Base-by-base conservation (phyloP, 2,329 filamentous ascomycete genomes). In the Furcasterigmium sp. region DNA sequence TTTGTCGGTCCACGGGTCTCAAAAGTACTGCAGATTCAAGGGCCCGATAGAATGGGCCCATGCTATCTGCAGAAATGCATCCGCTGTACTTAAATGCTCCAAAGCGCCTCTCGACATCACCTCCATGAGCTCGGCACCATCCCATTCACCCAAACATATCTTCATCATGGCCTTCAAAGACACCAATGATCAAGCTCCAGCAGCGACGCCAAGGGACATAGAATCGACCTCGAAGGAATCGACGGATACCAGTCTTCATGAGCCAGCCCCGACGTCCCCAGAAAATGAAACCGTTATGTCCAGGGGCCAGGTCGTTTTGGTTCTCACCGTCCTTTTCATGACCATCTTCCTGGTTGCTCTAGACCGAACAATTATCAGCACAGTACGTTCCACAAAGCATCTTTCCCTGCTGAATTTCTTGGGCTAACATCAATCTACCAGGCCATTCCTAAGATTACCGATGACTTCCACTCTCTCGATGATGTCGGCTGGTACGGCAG, bases 261-360 rank as follows among this genome's bases (percentile, higher is more conserved):
- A 15, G 6, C 8, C 3, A 6, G n/a, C n/a, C n/a, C n/a, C n/a
- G n/a, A n/a, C n/a, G n/a, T n/a, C n/a, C n/a, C n/a, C n/a, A n/a
- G n/a, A n/a, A n/a, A n/a, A n/a, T n/a, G 15, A 35, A 17, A 35
- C 18, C 10, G 32, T 17, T 15, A 35, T 35, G 32, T 17, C n/a
- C 32, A 35, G 18, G n/a, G 7, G 18, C 14, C 32, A 35, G 15
- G 32, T 35, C 15, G 17, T 35, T 15, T 17, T 35, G n/a, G 32
- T 35, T 15, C 32, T 35, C 5, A n/a, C 18, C 32, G 18, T 15
- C 6, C 10, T 35, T 15, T 18, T 35, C 5, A 10, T 18, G 32
- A 35, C n/a, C 47, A 63, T 80, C 51, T 78, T 80, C 50, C 64
- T 80, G 21, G 74, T 80, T 19, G 76, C 76, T n/a, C 65, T 80